Evolutionary conservation across 1,284 basidiomycete genomes (phyloP).

Genomic region (Takashimella koratensis): DNA sequence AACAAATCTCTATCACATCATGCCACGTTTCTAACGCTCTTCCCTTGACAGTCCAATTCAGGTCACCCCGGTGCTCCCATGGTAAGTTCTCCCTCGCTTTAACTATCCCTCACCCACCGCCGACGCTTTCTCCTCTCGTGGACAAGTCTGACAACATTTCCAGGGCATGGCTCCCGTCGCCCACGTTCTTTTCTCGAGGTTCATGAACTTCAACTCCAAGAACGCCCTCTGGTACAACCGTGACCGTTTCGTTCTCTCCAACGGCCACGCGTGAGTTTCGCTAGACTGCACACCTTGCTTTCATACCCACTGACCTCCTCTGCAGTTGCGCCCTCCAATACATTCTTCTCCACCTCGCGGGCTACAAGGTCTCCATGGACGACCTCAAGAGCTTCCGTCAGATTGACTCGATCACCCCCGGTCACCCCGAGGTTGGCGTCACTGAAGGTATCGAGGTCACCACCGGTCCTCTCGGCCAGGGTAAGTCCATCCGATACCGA

Average conservation of each 20-base stretch:
- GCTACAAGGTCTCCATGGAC: constrained; percentile 54
- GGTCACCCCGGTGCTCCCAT: constrained; percentile 90
- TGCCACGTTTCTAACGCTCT: background rate
- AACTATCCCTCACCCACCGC: background rate
- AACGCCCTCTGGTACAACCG: constrained; percentile 89
- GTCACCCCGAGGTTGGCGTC: constrained; percentile 84
- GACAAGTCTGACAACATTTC: constrained; percentile 1
- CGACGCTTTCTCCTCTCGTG: constrained; percentile 4
- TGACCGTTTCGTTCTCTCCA: constrained; percentile 57
- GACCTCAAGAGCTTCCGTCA: constrained; percentile 57
- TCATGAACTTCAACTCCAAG: constrained; percentile 81
- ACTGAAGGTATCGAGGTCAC: constrained; percentile 94
- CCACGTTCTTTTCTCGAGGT: constrained; percentile 76
- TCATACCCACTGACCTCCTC: constrained; percentile 2
- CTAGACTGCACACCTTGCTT: background rate
- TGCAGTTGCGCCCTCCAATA: constrained; percentile 63
- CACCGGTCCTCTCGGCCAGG: constrained; percentile 92
- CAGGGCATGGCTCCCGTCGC: constrained; percentile 76
- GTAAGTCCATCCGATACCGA: constrained; percentile 42
- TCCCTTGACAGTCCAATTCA: constrained; percentile 70
- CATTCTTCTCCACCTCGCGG: constrained; percentile 50
- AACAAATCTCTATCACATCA: constrained; percentile 49
- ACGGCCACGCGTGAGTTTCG: constrained; percentile 53
- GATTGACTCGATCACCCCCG: constrained; percentile 80
- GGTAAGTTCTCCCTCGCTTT: too few relatives aligned